Evolutionary conservation across 2,329 filamentous ascomycete genomes (phyloP).

Genomic region (Raffaelea arxii): DNA sequence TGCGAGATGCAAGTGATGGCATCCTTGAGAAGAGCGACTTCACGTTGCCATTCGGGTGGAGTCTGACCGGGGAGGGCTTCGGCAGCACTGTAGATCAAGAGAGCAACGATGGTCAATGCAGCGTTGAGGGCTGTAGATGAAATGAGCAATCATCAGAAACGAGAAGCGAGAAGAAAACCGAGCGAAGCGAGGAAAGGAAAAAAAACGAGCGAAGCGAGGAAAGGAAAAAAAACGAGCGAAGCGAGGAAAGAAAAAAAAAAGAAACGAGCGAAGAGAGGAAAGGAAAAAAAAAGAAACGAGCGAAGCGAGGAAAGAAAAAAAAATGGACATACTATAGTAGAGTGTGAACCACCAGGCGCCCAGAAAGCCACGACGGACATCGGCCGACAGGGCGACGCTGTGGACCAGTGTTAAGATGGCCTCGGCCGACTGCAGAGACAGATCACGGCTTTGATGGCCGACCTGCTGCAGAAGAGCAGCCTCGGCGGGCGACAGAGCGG

Average conservation of each 20-base stretch:
- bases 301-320: background rate
- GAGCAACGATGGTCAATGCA: slow-evolving; percentile 9
- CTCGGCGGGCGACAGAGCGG: background rate
- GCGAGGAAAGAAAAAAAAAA: background rate
- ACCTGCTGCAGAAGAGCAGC: background rate
- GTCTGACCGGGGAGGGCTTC: background rate
- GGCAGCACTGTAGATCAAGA: background rate
- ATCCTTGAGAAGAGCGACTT: background rate
- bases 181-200: too few relatives aligned
- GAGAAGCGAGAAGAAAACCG: background rate
- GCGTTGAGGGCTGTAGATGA: slow-evolving; percentile 13
- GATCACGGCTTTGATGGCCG: background rate
- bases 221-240: too few relatives aligned
- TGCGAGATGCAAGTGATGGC: background rate
- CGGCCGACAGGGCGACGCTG: slow-evolving; percentile 8
- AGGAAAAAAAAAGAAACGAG: background rate
- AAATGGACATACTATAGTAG: slow-evolving; percentile 22
- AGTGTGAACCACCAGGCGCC: slow-evolving; percentile 23
- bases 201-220: too few relatives aligned
- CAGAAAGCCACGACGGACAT: slow-evolving; percentile 11
- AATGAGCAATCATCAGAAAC: background rate
- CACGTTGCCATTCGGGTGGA: background rate
- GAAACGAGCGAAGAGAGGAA: background rate
- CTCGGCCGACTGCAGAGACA: slow-evolving; percentile 9
- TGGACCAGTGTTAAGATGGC: slow-evolving; percentile 15